Evolutionary conservation across 1,284 basidiomycete genomes (phyloP).

Genomic region (Leccinum griseonigrum): DNA sequence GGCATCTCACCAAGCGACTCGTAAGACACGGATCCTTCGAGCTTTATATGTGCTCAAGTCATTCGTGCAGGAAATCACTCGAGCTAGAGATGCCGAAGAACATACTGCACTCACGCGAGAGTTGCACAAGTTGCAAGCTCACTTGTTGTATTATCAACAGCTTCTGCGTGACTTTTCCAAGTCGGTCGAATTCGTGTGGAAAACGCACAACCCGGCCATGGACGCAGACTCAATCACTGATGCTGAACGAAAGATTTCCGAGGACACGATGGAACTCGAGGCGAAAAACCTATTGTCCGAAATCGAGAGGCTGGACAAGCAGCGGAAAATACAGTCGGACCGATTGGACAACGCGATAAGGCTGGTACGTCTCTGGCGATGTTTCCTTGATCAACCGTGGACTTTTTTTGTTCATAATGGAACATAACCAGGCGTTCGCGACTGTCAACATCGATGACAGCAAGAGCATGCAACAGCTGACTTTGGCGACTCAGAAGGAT

Average conservation of each 20-base stretch:
- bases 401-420: slow-evolving; percentile 1
- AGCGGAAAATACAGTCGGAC: slow-evolving; percentile 42
- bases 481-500: slow-evolving; percentile 46
- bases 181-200: slow-evolving; percentile 45
- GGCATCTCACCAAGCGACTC: slow-evolving; percentile 41
- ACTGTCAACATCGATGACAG: slow-evolving; percentile 51
- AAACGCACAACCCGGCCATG: slow-evolving; percentile 47
- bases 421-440: slow-evolving; percentile 42
- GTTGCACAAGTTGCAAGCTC: slow-evolving; percentile 52
- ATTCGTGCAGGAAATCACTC: slow-evolving; percentile 40
- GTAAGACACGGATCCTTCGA: slow-evolving; percentile 29
- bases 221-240: slow-evolving; percentile 19
- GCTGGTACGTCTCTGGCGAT: slow-evolving; percentile 32
- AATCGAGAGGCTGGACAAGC: slow-evolving; percentile 44
- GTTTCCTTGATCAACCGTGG: background rate
- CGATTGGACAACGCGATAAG: slow-evolving; percentile 52
- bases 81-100: slow-evolving; percentile 32
- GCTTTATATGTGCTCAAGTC: background rate
- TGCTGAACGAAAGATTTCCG: slow-evolving; percentile 14
- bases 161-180: slow-evolving; percentile 53
- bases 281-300: slow-evolving; percentile 42
- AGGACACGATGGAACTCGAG: slow-evolving; percentile 40
- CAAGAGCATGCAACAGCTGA: slow-evolving; percentile 42
- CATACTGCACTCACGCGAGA: slow-evolving; percentile 42
- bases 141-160: slow-evolving; percentile 51